A percentile compares a stretch with the other conserved stretches of the same genome.
phyloP scores from a whole-genome alignment of 2,329 filamentous ascomycete genomes.

The Rhexocercosporidium sp. region DNA sequence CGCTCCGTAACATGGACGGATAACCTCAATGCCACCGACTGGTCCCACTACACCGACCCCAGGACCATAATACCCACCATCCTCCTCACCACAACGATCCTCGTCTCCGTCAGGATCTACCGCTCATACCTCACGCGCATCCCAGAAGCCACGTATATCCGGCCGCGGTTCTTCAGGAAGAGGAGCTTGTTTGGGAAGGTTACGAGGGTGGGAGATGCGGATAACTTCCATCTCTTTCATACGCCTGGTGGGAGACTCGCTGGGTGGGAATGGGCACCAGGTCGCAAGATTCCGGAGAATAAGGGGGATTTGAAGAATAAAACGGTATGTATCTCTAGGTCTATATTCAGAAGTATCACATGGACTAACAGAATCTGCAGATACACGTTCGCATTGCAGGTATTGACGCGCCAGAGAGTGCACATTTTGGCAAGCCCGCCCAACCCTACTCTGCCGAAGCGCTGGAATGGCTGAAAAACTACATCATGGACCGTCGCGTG shows the following conservation, averaged over 20 bases:
- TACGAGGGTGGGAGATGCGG: slow-evolving; percentile 93
- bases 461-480: slow-evolving; percentile 76
- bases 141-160: slow-evolving; percentile 76
- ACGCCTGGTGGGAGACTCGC: slow-evolving; percentile 86
- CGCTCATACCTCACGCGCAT: slow-evolving; percentile 83
- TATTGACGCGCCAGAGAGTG: slow-evolving; percentile 88
- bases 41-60: slow-evolving; percentile 60
- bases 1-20: slow-evolving; percentile 48
- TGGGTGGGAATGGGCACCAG: slow-evolving; percentile 90
- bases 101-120: slow-evolving; percentile 65
- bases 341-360: slow-evolving; percentile 4
- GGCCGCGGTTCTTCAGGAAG: slow-evolving; percentile 73
- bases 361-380: slow-evolving; percentile 49
- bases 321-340: slow-evolving; percentile 60
- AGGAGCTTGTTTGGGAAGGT: slow-evolving; percentile 83
- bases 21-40: slow-evolving; percentile 54
- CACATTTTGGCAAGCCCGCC: slow-evolving; percentile 87
- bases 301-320: slow-evolving; percentile 74
- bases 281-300: slow-evolving; percentile 71
- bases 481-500: slow-evolving; percentile 74
- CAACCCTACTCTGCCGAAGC: slow-evolving; percentile 87
- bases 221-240: slow-evolving; percentile 94
- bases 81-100: slow-evolving; percentile 59
- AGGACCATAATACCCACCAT: slow-evolving; percentile 58
- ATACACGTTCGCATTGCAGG: slow-evolving; percentile 90